phyloP scores from a whole-genome alignment of 768 basidiomycete genomes.

The Auricularia sp. region DNA sequence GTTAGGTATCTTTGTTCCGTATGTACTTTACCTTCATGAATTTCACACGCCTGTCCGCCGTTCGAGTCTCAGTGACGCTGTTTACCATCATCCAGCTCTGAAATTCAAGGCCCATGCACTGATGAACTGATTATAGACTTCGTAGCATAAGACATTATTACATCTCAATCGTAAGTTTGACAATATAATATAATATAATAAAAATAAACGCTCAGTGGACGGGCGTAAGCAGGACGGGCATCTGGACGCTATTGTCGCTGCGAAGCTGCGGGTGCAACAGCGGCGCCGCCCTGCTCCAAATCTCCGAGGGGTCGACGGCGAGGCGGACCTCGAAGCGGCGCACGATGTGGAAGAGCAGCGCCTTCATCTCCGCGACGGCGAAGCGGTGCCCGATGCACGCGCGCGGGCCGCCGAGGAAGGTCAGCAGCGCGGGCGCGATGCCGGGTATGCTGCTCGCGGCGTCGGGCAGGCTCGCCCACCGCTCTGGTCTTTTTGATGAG shows the following conservation, averaged over 20 bases:
- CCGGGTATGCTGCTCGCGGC: slow-evolving; percentile 1
- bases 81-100: too few species aligned
- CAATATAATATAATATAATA: too few species aligned
- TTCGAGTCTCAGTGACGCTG: too few species aligned
- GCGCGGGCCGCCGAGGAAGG: slow-evolving; percentile 5
- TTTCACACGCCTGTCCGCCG: too few species aligned
- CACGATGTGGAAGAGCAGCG: slow-evolving; percentile 4
- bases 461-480: background rate
- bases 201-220: background rate
- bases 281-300: background rate
- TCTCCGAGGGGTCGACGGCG: background rate
- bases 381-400: slow-evolving; percentile 7
- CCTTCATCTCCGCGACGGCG: slow-evolving; percentile 3
- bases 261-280: background rate
- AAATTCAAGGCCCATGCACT: too few species aligned
- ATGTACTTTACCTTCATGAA: too few species aligned
- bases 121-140: too few species aligned
- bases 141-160: too few species aligned
- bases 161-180: too few species aligned
- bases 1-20: too few species aligned
- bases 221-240: background rate
- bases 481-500: background rate
- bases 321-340: slow-evolving; percentile 4
- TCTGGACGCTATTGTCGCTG: background rate
- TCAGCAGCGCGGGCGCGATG: background rate